phyloP scores from a whole-genome alignment of 352 stramenopile genomes.

The Phytophthora cryptogea region DNA sequence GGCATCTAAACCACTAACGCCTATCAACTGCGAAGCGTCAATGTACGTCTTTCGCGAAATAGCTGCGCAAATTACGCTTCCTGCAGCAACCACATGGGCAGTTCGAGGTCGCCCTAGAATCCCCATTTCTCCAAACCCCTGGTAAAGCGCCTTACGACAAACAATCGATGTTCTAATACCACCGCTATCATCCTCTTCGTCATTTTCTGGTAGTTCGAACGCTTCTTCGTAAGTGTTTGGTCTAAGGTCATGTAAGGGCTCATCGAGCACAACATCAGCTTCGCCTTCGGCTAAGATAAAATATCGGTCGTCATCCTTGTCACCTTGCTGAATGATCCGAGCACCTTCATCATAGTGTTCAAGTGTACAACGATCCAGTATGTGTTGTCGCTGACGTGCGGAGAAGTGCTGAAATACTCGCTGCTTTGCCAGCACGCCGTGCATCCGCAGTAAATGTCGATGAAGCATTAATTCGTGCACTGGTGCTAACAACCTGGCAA shows the following conservation, averaged over 20 bases:
- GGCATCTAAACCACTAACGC: conserved; percentile 35
- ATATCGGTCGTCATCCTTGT: conserved; percentile 64
- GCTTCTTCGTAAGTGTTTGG: not conserved
- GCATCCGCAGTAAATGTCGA: conserved; percentile 53
- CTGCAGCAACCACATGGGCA: conserved; percentile 50
- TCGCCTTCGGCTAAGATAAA: conserved; percentile 74
- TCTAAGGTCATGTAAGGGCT: conserved; percentile 19
- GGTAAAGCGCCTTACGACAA: conserved; percentile 59
- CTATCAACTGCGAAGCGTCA: conserved; percentile 42
- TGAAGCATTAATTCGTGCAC: conserved; percentile 67
- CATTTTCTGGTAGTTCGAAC: not conserved
- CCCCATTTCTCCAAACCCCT: conserved; percentile 85
- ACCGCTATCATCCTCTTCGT: conserved; percentile 7
- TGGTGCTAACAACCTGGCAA: conserved; percentile 44
- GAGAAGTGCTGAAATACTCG: conserved; percentile 66
- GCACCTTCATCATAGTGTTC: conserved; percentile 49
- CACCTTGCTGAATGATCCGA: conserved; percentile 57
- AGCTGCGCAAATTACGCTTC: conserved; percentile 45
- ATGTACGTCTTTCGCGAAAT: conserved; percentile 59
- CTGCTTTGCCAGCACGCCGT: conserved; percentile 63
- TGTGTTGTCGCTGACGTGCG: conserved; percentile 19
- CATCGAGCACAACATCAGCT: conserved; percentile 55
- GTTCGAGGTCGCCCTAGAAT: conserved; percentile 63
- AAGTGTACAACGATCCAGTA: conserved; percentile 60
- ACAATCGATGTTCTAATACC: conserved; percentile 38